phyloP scores from a whole-genome alignment of 192 early-diverging fungal genomes.

The Gamsiella multidivaricata region DNA sequence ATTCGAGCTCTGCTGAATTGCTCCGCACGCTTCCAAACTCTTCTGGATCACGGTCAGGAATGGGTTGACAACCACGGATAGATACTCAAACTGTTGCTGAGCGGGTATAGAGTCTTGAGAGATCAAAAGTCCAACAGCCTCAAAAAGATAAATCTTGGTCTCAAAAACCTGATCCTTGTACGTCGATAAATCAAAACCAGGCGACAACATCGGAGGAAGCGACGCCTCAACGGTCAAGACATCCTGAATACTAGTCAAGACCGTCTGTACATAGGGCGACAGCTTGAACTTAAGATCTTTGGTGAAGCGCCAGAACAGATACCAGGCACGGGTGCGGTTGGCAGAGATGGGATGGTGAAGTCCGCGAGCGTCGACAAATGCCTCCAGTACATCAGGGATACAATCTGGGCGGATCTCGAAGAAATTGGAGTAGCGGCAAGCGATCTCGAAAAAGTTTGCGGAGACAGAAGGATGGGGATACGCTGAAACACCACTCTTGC shows the following conservation, averaged over 20 bases:
- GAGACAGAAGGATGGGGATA: constrained; percentile 82
- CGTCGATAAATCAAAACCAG: constrained; percentile 58
- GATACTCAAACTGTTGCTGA: constrained; percentile 76
- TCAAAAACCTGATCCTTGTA: constrained; percentile 63
- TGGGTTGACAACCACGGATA: constrained; percentile 80
- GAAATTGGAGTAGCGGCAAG: constrained; percentile 76
- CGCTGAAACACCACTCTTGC: constrained; percentile 67
- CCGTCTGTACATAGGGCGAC: constrained; percentile 69
- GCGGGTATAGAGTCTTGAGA: constrained; percentile 76
- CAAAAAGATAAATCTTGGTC: constrained; percentile 89
- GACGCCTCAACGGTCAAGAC: constrained; percentile 80
- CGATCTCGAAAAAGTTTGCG: constrained; percentile 80
- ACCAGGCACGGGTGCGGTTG: constrained; percentile 85
- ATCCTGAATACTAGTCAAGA: constrained; percentile 72
- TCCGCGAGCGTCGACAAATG: constrained; percentile 83
- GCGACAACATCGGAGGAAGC: constrained; percentile 53
- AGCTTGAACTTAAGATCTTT: constrained; percentile 72
- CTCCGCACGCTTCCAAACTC: constrained; percentile 71
- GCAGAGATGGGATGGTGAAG: constrained; percentile 76
- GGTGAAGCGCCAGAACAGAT: constrained; percentile 88
- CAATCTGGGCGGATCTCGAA: constrained; percentile 72
- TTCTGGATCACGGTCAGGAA: constrained; percentile 82
- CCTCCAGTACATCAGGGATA: constrained; percentile 73
- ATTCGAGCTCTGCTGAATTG: constrained; percentile 55
- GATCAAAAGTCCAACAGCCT: constrained; percentile 92